Percentiles rank a stretch among this genome's conserved stretches.
phyloP scores from a whole-genome alignment of 108 stramenopile genomes.

The Skeletonema potamos region DNA sequence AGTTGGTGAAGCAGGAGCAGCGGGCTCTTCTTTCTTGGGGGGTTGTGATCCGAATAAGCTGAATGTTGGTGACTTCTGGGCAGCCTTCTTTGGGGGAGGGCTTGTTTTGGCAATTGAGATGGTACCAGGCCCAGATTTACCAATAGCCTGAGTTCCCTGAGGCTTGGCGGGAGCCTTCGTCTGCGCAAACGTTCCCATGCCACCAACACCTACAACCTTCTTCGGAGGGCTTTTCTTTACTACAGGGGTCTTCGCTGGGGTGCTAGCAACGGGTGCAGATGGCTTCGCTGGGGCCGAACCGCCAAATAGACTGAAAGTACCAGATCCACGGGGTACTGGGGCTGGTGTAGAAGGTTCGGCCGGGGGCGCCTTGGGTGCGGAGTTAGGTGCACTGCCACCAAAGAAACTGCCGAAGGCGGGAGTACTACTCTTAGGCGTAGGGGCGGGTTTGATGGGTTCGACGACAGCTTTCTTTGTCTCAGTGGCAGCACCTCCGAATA shows the following conservation, averaged over 20 bases:
- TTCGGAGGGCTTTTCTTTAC: conserved; percentile 30
- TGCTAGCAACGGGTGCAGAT: not conserved
- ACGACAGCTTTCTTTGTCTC: not conserved
- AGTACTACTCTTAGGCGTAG: conserved; percentile 12
- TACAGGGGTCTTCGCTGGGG: conserved; percentile 22
- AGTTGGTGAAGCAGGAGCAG: conserved; percentile 28
- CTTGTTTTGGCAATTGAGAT: conserved; percentile 25
- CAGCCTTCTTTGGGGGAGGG: conserved; percentile 13
- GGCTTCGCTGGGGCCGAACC: conserved; percentile 26
- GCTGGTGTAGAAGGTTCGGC: conserved; percentile 27
- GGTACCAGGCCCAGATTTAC: conserved; percentile 23
- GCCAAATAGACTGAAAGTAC: conserved; percentile 54
- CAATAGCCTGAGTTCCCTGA: conserved; percentile 6
- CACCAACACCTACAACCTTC: conserved; percentile 14
- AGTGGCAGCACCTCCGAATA: conserved; percentile 22
- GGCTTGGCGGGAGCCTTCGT: conserved; percentile 11
- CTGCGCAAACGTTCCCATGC: conserved; percentile 21
- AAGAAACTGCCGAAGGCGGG: conserved; percentile 35
- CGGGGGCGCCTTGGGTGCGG: conserved; percentile 17
- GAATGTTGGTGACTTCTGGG: conserved; percentile 33
- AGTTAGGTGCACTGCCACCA: conserved; percentile 12
- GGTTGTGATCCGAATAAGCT: conserved; percentile 35
- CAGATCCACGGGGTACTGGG: conserved; percentile 34
- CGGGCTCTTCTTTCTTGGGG: conserved; percentile 19
- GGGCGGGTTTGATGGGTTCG: not conserved